Base-by-base conservation (phyloP, 352 stramenopile genomes). In the Globisporangium paddicum region DNA sequence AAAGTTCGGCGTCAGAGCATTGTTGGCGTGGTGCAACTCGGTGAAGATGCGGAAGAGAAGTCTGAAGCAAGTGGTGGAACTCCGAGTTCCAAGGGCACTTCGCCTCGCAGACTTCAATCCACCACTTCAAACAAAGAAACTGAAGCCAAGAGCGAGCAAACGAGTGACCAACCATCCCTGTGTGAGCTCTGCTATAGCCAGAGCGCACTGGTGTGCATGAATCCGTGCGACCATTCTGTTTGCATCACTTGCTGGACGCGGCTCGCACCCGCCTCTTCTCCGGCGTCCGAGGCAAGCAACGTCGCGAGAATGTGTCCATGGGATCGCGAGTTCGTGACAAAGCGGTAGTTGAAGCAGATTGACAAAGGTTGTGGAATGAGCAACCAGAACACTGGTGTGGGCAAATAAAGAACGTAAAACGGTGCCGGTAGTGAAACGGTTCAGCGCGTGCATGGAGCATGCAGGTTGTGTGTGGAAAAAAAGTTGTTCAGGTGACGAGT, bases 291-390 rank as follows among this genome's bases (percentile, higher is more conserved):
- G 11, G 7, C 3, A 8, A 14, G 23, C 11, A 45, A 19, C 13
- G 58, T 66, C 30, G 45, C 34, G 38, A 66, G 67, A 16, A 52
- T 77, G 54, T 89, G 79, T 66, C 79, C 79, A 9, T 87, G 79
- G 79, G 79, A 89, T 69, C 75, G 79, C 19, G 73, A 85, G 32
- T 28, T 65, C 9, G 79, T 85, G 26, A 71, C 69, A 19, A 74
- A 77, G 65, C 46, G 40, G 25, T 50, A 42, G 11, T 7, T 1
- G 32, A 30, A 8, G 18, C 38, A 10, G 16, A 21, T n/a, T 9
- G 18, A 26, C 13, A 13, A 40, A 26, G 47, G 28, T n/a, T n/a
- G 37, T 42, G 37, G 47, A 53, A 53, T 11, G 47, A n/a, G 16
- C 5, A 16, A 40, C 23, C 7, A 34, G 21, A 21, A 5, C 28